Percentiles rank a stretch among this genome's conserved stretches.
These are phyloP conservation scores for Alternaria sp. DNA, from an alignment of 2,329 filamentous ascomycete genomes.

Conservation along the genomic window DNA sequence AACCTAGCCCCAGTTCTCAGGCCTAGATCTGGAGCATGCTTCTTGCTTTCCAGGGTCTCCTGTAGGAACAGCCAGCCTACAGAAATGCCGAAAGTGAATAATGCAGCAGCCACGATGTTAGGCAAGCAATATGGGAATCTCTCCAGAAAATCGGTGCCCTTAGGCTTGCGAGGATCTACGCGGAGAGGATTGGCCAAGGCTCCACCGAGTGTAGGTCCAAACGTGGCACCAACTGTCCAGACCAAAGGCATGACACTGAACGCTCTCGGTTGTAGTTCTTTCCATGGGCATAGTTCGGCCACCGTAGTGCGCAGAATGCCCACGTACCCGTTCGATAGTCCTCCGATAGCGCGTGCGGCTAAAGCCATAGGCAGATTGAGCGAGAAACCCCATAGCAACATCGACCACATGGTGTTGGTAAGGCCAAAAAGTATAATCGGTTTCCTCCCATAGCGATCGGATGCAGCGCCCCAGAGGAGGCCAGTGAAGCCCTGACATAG, in stretches of 20 bases:
- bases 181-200: constrained; percentile 81
- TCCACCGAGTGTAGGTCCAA: constrained; percentile 85
- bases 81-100: constrained; percentile 79
- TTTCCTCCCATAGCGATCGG: constrained; percentile 83
- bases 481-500: constrained; percentile 78
- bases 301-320: constrained; percentile 90
- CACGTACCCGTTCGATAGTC: constrained; percentile 82
- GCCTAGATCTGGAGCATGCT: constrained; percentile 74
- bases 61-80: constrained; percentile 80
- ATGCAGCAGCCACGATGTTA: constrained; percentile 75
- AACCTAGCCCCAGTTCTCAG: constrained; percentile 74
- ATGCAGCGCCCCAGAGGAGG: constrained; percentile 86
- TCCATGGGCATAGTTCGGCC: constrained; percentile 88
- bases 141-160: constrained; percentile 69
- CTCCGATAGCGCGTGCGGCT: constrained; percentile 75
- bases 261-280: constrained; percentile 81
- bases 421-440: constrained; percentile 78
- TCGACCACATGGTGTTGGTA: constrained; percentile 80
- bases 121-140: constrained; percentile 83
- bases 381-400: constrained; percentile 83
- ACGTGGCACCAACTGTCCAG: constrained; percentile 86
- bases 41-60: constrained; percentile 81
- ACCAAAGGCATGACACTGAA: constrained; percentile 94
- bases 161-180: constrained; percentile 74
- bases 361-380: constrained; percentile 82